phyloP scores from a whole-genome alignment of 208 protist species.

The Acanthamoeba triangularis region DNA sequence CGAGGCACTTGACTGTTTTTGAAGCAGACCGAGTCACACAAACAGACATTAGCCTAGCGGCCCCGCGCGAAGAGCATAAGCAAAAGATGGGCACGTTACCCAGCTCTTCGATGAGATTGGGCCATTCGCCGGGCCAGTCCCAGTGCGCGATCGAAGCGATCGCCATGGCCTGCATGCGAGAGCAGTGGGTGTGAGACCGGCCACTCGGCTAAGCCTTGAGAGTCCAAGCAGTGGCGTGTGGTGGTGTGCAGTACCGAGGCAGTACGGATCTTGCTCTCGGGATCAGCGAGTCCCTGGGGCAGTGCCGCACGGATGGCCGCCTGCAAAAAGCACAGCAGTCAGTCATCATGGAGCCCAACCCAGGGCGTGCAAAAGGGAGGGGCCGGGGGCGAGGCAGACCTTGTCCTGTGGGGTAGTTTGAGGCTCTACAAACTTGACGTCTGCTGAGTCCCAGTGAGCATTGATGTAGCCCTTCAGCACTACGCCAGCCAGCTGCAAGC shows the following conservation, averaged over 20 bases:
- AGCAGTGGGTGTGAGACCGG: background rate
- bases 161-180: constrained; percentile 55
- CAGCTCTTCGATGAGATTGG: constrained; percentile 72
- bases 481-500: constrained; percentile 55
- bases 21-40: background rate
- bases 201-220: background rate
- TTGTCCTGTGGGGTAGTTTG: constrained; percentile 58
- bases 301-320: constrained; percentile 27
- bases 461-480: constrained; percentile 72
- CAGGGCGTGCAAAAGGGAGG: background rate
- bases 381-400: background rate
- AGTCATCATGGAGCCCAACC: background rate
- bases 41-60: background rate
- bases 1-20: constrained; percentile 54
- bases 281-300: constrained; percentile 74
- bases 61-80: background rate
- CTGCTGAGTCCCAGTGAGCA: constrained; percentile 56
- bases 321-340: background rate
- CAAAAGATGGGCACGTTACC: background rate
- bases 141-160: constrained; percentile 80
- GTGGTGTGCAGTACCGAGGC: background rate
- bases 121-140: constrained; percentile 81
- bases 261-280: constrained; percentile 78
- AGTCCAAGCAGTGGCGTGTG: background rate
- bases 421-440: constrained; percentile 68